These are phyloP conservation scores for Starmerella bombi DNA, from an alignment of 805 yeast genomes.

Conservation along the genomic window DNA sequence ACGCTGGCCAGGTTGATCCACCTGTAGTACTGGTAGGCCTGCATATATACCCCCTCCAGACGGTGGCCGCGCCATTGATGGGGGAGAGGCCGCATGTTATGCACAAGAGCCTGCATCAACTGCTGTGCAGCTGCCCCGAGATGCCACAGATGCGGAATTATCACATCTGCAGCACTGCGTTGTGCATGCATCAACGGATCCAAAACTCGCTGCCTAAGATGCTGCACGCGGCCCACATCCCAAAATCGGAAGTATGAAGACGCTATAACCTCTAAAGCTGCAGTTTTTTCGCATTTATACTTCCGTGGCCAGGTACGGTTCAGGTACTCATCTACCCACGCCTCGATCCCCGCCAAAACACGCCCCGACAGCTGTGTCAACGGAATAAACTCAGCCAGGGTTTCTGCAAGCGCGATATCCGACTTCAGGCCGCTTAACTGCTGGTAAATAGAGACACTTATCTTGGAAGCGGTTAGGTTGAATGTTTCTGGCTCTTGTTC, in stretches of 20 bases:
- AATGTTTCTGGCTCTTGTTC: slow-evolving; percentile 7
- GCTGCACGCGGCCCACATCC: not conserved
- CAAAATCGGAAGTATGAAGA: slow-evolving; percentile 12
- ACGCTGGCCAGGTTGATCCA: too few species aligned
- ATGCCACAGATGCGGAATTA: slow-evolving; percentile 15
- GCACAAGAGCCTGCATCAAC: slow-evolving; percentile 2
- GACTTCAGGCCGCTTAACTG: not conserved
- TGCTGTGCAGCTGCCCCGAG: slow-evolving; percentile 9
- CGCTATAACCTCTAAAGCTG: slow-evolving; percentile 5
- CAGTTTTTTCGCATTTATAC: slow-evolving; percentile 4
- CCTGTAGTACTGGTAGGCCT: slow-evolving; percentile 9
- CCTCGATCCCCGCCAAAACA: slow-evolving; percentile 7
- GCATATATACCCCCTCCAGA: slow-evolving; percentile 2
- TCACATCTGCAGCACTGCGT: slow-evolving; percentile 2
- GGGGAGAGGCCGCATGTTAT: not conserved
- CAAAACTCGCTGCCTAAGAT: slow-evolving; percentile 1
- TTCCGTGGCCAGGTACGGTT: slow-evolving; percentile 4
- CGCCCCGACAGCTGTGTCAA: slow-evolving; percentile 12
- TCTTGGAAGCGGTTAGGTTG: not conserved
- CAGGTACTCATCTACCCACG: slow-evolving; percentile 9
- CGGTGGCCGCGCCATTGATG: slow-evolving; percentile 2
- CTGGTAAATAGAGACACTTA: slow-evolving; percentile 5
- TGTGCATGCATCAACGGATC: slow-evolving; percentile 4
- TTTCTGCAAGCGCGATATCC: slow-evolving; percentile 10
- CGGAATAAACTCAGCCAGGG: slow-evolving; percentile 11